phyloP scores from a whole-genome alignment of 768 basidiomycete species.

The Phaffia australis region DNA sequence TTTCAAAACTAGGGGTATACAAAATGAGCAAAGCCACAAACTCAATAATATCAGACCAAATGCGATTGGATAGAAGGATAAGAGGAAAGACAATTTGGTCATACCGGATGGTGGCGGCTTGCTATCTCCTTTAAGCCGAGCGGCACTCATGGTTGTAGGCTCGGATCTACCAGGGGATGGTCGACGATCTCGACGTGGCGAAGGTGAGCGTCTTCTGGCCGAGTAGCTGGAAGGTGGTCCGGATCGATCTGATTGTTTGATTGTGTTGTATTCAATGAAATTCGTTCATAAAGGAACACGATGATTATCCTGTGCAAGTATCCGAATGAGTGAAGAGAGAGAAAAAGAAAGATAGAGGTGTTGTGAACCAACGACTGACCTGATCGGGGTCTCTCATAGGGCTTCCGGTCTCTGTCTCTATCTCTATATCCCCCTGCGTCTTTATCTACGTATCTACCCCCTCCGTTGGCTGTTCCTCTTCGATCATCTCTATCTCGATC shows the following conservation, averaged over 20 bases:
- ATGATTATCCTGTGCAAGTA: slow-evolving; percentile 4
- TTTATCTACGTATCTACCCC: neutral
- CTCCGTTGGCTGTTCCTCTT: slow-evolving; percentile 4
- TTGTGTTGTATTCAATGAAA: neutral
- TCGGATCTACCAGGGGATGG: neutral
- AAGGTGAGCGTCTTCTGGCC: neutral
- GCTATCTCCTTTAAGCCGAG: slow-evolving; percentile 15
- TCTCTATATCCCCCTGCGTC: neutral
- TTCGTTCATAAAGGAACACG: neutral
- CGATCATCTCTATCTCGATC: neutral
- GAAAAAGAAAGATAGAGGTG: no score
- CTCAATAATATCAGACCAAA: neutral
- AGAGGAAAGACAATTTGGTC: neutral
- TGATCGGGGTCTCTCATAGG: neutral
- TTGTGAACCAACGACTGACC: neutral
- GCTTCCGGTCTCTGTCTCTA: neutral
- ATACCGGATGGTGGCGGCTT: slow-evolving; percentile 2
- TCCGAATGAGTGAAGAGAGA: neutral
- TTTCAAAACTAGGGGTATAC: neutral
- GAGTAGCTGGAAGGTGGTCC: no score
- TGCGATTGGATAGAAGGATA: neutral
- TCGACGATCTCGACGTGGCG: neutral
- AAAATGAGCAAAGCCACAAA: neutral
- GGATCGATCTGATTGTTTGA: neutral
- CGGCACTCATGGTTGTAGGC: neutral